Evolutionary conservation across 345 rosid genomes (phyloP).

Genomic region (Passiflora organensis): DNA sequence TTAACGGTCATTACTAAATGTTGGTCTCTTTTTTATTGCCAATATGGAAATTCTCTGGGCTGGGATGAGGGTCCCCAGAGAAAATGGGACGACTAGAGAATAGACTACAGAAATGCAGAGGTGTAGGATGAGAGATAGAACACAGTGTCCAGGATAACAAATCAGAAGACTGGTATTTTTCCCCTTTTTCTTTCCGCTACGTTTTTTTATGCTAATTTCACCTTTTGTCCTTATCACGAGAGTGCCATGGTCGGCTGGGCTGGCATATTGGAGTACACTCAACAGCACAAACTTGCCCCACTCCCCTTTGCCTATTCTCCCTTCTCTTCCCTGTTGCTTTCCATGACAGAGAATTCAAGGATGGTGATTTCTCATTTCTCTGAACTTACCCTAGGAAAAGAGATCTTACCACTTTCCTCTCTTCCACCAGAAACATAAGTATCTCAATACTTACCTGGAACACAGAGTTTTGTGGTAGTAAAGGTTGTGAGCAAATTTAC

Average conservation of each 20-base stretch:
- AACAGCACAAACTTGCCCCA: conserved; percentile 19
- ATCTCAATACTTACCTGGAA: too few species aligned
- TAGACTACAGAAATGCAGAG: conserved; percentile 13
- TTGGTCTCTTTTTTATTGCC: background rate
- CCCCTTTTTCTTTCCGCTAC: background rate
- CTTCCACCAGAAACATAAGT: background rate
- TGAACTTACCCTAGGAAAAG: too few species aligned
- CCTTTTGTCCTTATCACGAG: conserved; percentile 50
- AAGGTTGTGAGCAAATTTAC: too few species aligned
- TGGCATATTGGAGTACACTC: conserved; percentile 42
- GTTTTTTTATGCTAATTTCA: background rate
- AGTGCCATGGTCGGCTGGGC: conserved; percentile 58
- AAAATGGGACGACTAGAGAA: conserved; percentile 20
- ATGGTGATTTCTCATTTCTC: too few species aligned
- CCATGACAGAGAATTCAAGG: too few species aligned
- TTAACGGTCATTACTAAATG: conserved; percentile 28
- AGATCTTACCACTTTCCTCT: too few species aligned
- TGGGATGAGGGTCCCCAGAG: conserved; percentile 18
- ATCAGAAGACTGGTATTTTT: too few species aligned
- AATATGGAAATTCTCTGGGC: background rate
- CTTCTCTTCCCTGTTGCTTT: conserved; percentile 5
- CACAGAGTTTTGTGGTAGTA: too few species aligned
- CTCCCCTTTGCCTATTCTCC: conserved; percentile 7
- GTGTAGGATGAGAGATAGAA: conserved; percentile 10
- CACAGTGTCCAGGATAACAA: conserved; percentile 30